Evolutionary conservation across 176 grass and related monocot species (phyloP).

Genomic region (Musa schizocarpa): DNA sequence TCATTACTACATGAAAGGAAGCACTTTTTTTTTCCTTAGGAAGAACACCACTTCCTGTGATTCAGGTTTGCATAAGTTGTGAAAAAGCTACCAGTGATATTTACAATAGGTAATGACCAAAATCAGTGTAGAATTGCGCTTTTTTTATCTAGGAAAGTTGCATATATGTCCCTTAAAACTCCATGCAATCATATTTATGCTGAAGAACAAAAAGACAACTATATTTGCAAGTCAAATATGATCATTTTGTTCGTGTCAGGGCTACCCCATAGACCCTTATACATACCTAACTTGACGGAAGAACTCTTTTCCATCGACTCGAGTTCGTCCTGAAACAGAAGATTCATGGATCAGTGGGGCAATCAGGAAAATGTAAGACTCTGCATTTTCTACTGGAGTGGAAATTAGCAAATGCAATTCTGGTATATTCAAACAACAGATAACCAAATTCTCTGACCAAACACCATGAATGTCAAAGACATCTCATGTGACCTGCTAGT

Average conservation of each 20-base stretch:
- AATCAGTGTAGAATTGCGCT: not conserved
- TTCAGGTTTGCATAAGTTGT: too few relatives aligned
- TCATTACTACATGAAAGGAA: too few relatives aligned
- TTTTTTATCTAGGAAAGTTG: not conserved
- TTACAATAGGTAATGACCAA: not conserved
- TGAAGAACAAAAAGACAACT: not conserved
- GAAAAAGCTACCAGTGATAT: too few relatives aligned
- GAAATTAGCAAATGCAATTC: not conserved
- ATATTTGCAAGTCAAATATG: not conserved
- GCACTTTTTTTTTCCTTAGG: too few relatives aligned
- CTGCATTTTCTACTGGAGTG: not conserved
- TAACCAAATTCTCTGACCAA: not conserved
- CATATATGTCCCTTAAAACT: not conserved
- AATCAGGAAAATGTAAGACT: not conserved
- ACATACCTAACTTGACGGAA: conserved; percentile 79
- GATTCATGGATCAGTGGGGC: not conserved
- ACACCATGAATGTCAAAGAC: too few relatives aligned
- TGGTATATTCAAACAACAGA: not conserved
- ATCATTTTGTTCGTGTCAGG: not conserved
- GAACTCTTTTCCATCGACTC: conserved; percentile 93
- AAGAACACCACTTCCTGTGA: too few relatives aligned
- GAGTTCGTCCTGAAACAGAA: conserved; percentile 53
- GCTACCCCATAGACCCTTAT: not conserved
- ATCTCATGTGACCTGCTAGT: too few relatives aligned
- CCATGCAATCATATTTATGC: not conserved